Conservation (phyloP, 352 stramenopile species). For the Globisporangium barbulae region DNA sequence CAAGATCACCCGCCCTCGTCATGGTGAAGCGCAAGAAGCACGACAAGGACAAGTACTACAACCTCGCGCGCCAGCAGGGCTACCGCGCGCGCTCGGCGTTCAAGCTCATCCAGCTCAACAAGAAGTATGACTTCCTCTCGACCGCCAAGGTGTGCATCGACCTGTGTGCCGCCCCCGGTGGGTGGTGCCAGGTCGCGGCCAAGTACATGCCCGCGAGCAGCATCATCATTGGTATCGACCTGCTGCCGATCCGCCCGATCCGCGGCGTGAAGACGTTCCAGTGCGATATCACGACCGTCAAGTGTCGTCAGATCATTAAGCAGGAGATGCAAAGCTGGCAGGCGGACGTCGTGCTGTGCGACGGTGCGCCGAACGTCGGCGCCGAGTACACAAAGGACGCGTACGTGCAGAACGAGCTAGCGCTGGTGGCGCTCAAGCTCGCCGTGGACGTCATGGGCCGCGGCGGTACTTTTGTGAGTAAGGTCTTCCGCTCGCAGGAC, state of each 20-base stretch:
- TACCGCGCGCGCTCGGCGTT: slow-evolving; percentile 98
- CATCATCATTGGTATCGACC: slow-evolving; percentile 97
- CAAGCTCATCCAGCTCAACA: slow-evolving; percentile 99
- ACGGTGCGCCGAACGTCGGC: slow-evolving; percentile 99
- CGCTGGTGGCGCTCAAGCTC: slow-evolving; percentile 95
- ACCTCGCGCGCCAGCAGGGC: slow-evolving; percentile 97
- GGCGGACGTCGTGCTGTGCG: slow-evolving; percentile 98
- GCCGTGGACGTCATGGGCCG: slow-evolving; percentile 96
- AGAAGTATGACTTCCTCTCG: slow-evolving; percentile 98
- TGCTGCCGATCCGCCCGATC: slow-evolving; percentile 98
- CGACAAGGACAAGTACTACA: slow-evolving; percentile 99
- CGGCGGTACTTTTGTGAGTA: slow-evolving; percentile 93
- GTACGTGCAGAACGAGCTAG: slow-evolving; percentile 99
- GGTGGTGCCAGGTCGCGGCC: slow-evolving; percentile 94
- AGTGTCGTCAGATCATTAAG: slow-evolving; percentile 90
- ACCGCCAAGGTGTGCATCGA: slow-evolving; percentile 98
- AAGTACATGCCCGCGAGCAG: slow-evolving; percentile 94
- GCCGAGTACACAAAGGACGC: slow-evolving; percentile 98
- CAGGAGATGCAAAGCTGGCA: slow-evolving; percentile 92
- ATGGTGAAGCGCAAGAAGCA: slow-evolving; percentile 97
- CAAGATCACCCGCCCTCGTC: slow-evolving; percentile 4
- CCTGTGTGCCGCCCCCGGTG: slow-evolving; percentile 98
- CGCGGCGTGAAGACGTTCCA: slow-evolving; percentile 97
- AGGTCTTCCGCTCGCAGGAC: slow-evolving; percentile 98
- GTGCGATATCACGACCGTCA: slow-evolving; percentile 92